Evolutionary conservation across 805 yeast genomes (phyloP).

Genomic region (Pichia scutulata): DNA sequence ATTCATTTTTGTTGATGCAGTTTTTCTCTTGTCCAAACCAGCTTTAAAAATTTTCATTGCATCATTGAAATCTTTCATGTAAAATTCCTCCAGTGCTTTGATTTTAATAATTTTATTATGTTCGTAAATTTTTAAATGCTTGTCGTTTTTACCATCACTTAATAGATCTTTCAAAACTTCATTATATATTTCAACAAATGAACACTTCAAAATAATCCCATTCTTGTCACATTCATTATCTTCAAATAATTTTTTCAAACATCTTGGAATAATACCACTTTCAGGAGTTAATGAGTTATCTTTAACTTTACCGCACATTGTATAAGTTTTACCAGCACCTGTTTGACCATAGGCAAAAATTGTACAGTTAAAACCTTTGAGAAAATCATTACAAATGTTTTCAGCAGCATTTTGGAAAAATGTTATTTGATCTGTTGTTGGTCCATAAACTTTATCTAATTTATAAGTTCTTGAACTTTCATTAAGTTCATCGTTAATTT

Average conservation of each 20-base stretch:
- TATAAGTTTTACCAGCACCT: constrained; percentile 54
- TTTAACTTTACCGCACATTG: constrained; percentile 46
- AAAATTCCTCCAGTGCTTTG: constrained; percentile 58
- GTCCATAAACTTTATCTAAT: constrained; percentile 51
- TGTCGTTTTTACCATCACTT: constrained; percentile 25
- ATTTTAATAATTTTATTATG: constrained; percentile 34
- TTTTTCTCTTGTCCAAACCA: constrained; percentile 54
- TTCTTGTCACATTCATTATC: constrained; percentile 32
- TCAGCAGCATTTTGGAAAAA: constrained; percentile 39
- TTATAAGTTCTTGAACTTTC: constrained; percentile 30
- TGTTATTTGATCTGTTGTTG: constrained; percentile 41
- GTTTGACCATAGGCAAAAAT: constrained; percentile 56
- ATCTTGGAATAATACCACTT: constrained; percentile 47
- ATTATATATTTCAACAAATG: constrained; percentile 48
- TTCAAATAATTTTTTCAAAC: constrained; percentile 35
- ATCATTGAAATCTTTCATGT: constrained; percentile 44
- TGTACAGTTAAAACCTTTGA: constrained; percentile 47
- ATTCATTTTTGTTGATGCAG: constrained; percentile 68
- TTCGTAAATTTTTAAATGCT: constrained; percentile 35
- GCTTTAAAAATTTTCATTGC: constrained; percentile 48
- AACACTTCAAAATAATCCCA: constrained; percentile 37
- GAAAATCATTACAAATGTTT: constrained; percentile 42
- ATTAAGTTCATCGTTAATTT: neutral
- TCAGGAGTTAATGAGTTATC: constrained; percentile 21
- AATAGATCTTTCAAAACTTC: constrained; percentile 38